Evolutionary conservation across 352 stramenopile species (phyloP), one percentile per base, ranked within the genome.

Genomic region (Pythium brachiatum): DNA sequence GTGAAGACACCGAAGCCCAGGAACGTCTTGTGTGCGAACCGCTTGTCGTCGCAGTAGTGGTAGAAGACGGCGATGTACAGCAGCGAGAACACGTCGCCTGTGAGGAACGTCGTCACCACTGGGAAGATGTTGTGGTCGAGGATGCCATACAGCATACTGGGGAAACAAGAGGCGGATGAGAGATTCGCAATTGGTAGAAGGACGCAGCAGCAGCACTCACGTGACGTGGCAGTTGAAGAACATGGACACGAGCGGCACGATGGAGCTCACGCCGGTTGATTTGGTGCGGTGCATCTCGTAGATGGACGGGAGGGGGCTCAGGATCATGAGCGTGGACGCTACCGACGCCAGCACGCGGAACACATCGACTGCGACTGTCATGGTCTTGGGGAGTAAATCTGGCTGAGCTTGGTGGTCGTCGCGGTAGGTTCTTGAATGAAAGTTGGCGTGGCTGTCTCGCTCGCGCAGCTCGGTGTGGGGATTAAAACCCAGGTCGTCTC

Each of bases 51-150:
- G 11, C 36, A 59, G 50, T 65, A 59, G 46, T 53, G 53, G 15
- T 55, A 59, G 39, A 65, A 65, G n/a, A 65, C 51, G 38, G 50
- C 31, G 48, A 65, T 65, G 50, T 65, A 65, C 9, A 59, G 23
- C 12, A 65, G n/a, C 18, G 59, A 65, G 21, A 27, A 59, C 32
- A 65, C 50, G 50, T 65, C 59, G 38, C 59, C 59, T 8, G 51
- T 60, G 59, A 65, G 48, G 50, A 65, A 65, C 25, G 59, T 65
- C 11, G 59, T 59, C 29, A 65, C 48, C 12, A 60, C 53, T 1
- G 60, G 51, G 39, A 66, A 66, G 39, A 66, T 66, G 51, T 66
- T 60, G 39, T 60, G 32, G 60, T 60, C 60, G 27, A 66, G 50
- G 29, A 50, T 55, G 20, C 51, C 51, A 52, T 65, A 65, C 3